These are phyloP conservation scores for Plectosphaerella cucumerina DNA, from an alignment of 2,329 filamentous ascomycete species.

Conservation along the genomic window DNA sequence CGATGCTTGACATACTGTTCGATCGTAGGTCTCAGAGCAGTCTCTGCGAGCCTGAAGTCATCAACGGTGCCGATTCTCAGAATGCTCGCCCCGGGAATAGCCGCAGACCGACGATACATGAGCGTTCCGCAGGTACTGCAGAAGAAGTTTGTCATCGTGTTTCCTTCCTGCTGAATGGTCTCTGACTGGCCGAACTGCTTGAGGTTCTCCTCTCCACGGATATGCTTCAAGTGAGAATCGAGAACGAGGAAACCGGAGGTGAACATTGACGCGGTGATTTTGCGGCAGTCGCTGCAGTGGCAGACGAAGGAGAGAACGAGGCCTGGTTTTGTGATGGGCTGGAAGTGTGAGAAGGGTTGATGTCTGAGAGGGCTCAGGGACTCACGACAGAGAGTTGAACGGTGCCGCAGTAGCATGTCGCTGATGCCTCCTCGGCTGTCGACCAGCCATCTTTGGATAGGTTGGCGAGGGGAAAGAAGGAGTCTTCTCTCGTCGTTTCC, in stretches of 20 bases:
- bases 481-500: not conserved
- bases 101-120: slow-evolving; percentile 49
- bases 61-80: slow-evolving; percentile 58
- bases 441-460: slow-evolving; percentile 37
- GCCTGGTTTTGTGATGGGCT: slow-evolving; percentile 41
- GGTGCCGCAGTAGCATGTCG: slow-evolving; percentile 56
- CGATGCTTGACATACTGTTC: slow-evolving; percentile 51
- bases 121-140: slow-evolving; percentile 56
- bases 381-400: slow-evolving; percentile 51
- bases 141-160: slow-evolving; percentile 58
- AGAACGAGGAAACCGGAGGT: slow-evolving; percentile 52
- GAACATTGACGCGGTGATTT: slow-evolving; percentile 60
- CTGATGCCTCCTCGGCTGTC: slow-evolving; percentile 43
- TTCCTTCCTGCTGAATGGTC: slow-evolving; percentile 38
- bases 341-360: not conserved
- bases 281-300: slow-evolving; percentile 58
- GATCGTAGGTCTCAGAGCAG: slow-evolving; percentile 45
- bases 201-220: slow-evolving; percentile 49
- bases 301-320: slow-evolving; percentile 51
- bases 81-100: slow-evolving; percentile 41
- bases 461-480: slow-evolving; percentile 10
- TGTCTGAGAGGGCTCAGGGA: slow-evolving; percentile 3
- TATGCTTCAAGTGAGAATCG: slow-evolving; percentile 38
- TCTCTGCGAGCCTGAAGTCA: slow-evolving; percentile 55
- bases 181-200: slow-evolving; percentile 38